A percentile compares a stretch with the other conserved stretches of the same genome.
Conservation (phyloP, 202 grass and related monocot species). For the Musa balbisiana region DNA sequence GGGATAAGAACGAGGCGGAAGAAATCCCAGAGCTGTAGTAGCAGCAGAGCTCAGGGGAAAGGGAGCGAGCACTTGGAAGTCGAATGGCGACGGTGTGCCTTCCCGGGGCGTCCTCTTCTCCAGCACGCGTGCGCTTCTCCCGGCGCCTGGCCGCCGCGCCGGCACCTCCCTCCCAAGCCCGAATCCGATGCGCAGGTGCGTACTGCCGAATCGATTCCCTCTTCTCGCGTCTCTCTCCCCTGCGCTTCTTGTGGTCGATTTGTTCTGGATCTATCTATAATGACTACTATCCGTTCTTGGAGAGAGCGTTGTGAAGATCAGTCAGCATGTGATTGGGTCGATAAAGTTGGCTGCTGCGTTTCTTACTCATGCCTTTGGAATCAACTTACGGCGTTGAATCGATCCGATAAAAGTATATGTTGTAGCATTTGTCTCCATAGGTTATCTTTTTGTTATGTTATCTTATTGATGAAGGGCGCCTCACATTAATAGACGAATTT, state of each 20-base stretch:
- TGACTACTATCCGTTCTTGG: not conserved
- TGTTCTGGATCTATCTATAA: not conserved
- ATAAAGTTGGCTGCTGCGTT: too few relatives aligned
- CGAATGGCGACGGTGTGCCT: conserved; percentile 21
- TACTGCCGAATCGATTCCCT: not conserved
- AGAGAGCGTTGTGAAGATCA: not conserved
- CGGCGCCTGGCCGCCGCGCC: not conserved
- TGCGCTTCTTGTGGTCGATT: not conserved
- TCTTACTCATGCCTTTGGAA: too few relatives aligned
- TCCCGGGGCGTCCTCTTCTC: not conserved
- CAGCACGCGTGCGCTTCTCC: not conserved
- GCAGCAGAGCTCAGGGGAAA: too few relatives aligned
- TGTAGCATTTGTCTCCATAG: too few relatives aligned
- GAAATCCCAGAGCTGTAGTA: too few relatives aligned
- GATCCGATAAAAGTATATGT: too few relatives aligned
- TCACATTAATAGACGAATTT: too few relatives aligned
- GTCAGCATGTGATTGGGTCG: not conserved
- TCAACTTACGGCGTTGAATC: too few relatives aligned
- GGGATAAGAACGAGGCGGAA: too few relatives aligned
- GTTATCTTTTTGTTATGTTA: too few relatives aligned
- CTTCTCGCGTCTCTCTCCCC: not conserved
- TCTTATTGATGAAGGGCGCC: too few relatives aligned
- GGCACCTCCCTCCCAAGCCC: not conserved
- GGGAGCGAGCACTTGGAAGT: too few relatives aligned
- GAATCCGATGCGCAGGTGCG: conserved; percentile 10